These are phyloP conservation scores for Aspergillus ellipticus DNA, from an alignment of 495 filamentous ascomycete genomes.

Conservation along the genomic window DNA sequence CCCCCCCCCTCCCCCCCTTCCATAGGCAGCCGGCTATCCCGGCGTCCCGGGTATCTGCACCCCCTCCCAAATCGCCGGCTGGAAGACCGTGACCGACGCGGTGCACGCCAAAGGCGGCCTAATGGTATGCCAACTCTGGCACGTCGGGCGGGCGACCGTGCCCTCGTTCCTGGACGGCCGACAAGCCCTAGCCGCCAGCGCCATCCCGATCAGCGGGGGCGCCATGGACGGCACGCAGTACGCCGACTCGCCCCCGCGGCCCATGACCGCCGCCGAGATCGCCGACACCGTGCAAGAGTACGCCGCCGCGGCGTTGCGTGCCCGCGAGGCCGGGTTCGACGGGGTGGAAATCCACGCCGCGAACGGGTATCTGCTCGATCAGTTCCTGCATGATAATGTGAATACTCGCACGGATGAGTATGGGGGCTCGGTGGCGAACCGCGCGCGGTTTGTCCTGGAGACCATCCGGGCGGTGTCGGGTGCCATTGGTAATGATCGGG, in stretches of 20 bases:
- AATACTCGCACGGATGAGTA: conserved; percentile 51
- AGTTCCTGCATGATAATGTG: conserved; percentile 49
- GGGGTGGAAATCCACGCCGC: conserved; percentile 54
- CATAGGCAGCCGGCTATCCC: conserved; percentile 35
- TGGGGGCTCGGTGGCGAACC: conserved; percentile 51
- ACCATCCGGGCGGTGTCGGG: conserved; percentile 28
- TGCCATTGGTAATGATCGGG: conserved; percentile 27
- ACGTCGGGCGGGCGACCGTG: conserved; percentile 45
- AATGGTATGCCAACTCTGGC: conserved; percentile 54
- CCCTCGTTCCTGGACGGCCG: conserved; percentile 29
- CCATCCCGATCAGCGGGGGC: conserved; percentile 24
- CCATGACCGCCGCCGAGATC: conserved; percentile 44
- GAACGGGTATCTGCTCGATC: conserved; percentile 54
- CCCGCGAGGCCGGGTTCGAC: conserved; percentile 60
- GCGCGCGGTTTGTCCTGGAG: conserved; percentile 45
- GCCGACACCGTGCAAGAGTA: conserved; percentile 42
- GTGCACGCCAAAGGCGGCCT: conserved; percentile 49
- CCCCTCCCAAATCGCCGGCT: conserved; percentile 40
- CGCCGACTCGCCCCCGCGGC: conserved; percentile 32
- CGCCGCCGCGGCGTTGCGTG: conserved; percentile 54
- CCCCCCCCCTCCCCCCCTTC: too few relatives aligned
- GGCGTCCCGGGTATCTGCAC: conserved; percentile 48
- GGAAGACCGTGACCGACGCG: conserved; percentile 48
- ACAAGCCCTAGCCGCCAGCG: conserved; percentile 16
- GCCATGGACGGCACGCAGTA: conserved; percentile 27